Evolutionary conservation across 1,284 basidiomycete genomes (phyloP), one percentile per base, ranked within the genome.

Genomic region (Takashimella koratensis): DNA sequence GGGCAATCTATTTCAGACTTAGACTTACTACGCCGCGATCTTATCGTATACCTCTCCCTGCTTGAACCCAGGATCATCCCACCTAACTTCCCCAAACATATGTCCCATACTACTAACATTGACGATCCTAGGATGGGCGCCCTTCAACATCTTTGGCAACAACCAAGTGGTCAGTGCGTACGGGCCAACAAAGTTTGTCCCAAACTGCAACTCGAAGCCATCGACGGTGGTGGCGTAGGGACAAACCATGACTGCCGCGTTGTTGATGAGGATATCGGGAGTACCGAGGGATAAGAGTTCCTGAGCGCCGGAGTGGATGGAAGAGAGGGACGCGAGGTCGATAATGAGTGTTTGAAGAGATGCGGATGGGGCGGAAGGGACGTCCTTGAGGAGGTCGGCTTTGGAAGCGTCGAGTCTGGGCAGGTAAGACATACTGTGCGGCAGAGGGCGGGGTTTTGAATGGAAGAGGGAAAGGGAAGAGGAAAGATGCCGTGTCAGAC

Each of bases 161-260:
- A 68, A 52, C n/a, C 57, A 46, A 24, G 52, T 49, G 36, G 56
- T 63, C 30, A 72, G 57, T 20, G 66, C 53, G 52, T 59, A 70
- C 11, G 60, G 67, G 2, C 52, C 65, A 27, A 72, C 45, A 43
- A 66, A 60, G 57, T 71, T 70, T 6, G 57, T 56, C n/a, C 51
- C 65, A 40, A 72, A 59, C 51, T 71, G 69, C 11, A 48, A 24
- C 43, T 72, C 69, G 59, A 56, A 45, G 13, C 66, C 69, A 48
- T 70, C 68, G 16, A 11, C 16, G 2, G 65, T 66, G 16, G 47
- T 39, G 12, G 6, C 22, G 45, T 62, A 54, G 0, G 60, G 62
- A n/a, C 30, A 16, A 8, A 55, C 54, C 61, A 64, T 64, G 51
- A 65, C 46, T 3, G 49, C 68, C 19, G 65, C 67, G 43, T 68